Conservation (phyloP, 345 rosid species). For the Kandelia obovata region DNA sequence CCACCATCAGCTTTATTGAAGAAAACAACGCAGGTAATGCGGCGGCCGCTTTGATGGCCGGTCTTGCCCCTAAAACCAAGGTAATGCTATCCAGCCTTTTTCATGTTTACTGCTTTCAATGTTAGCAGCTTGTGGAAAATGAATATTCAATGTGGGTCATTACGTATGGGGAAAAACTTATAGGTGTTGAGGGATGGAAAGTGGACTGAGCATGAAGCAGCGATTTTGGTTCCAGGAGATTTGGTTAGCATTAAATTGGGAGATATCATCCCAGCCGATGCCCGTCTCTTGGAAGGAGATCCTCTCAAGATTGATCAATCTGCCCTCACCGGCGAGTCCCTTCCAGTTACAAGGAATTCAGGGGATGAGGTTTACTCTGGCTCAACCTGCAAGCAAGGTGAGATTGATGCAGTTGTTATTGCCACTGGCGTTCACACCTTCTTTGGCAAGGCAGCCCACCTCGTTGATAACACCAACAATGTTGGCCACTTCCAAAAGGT, state of each 20-base stretch:
- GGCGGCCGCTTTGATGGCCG: slow-evolving; percentile 94
- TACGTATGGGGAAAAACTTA: not conserved
- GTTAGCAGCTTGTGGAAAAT: not conserved
- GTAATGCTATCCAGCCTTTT: slow-evolving; percentile 21
- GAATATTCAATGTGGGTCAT: not conserved
- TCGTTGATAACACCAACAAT: slow-evolving; percentile 86
- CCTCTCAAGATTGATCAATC: slow-evolving; percentile 89
- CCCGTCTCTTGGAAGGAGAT: slow-evolving; percentile 90
- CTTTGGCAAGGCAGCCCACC: slow-evolving; percentile 96
- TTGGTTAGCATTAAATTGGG: slow-evolving; percentile 85
- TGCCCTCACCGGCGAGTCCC: slow-evolving; percentile 88
- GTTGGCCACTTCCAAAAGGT: slow-evolving; percentile 97
- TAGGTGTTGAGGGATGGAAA: slow-evolving; percentile 80
- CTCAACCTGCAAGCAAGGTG: slow-evolving; percentile 95
- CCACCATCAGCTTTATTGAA: slow-evolving; percentile 90
- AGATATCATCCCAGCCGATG: slow-evolving; percentile 88
- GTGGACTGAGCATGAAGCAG: slow-evolving; percentile 82
- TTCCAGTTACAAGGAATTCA: slow-evolving; percentile 65
- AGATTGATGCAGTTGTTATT: slow-evolving; percentile 85
- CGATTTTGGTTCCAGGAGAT: slow-evolving; percentile 86
- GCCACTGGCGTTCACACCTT: slow-evolving; percentile 95
- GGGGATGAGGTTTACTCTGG: slow-evolving; percentile 83
- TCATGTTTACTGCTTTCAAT: not conserved
- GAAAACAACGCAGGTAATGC: slow-evolving; percentile 97
- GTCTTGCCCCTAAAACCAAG: slow-evolving; percentile 89